Conservation (phyloP, 306 rosid genomes). For the Prunus davidiana region DNA sequence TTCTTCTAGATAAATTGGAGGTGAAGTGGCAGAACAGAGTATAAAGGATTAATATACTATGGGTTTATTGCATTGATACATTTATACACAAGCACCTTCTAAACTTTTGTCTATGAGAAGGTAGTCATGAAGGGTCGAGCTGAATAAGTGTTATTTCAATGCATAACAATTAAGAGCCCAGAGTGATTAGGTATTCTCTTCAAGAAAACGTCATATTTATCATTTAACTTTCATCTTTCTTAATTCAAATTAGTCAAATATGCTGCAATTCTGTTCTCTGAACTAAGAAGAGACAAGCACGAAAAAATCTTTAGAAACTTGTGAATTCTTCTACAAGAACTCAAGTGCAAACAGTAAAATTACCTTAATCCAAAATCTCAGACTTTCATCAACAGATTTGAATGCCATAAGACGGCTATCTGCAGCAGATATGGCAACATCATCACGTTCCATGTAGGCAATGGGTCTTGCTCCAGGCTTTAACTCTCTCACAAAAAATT, state of each 20-base stretch:
- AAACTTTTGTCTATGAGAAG: background rate
- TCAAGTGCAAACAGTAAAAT: slow-evolving; percentile 2
- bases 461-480: slow-evolving; percentile 84
- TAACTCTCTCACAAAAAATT: slow-evolving; percentile 82
- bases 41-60: background rate
- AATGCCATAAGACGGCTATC: slow-evolving; percentile 93
- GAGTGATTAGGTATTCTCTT: background rate
- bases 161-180: background rate
- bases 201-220: background rate
- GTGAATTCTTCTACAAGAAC: background rate
- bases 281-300: slow-evolving; percentile 4
- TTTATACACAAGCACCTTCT: background rate
- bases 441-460: slow-evolving; percentile 56
- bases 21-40: background rate
- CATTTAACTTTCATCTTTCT: background rate
- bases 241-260: background rate
- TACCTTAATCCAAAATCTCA: slow-evolving; percentile 97
- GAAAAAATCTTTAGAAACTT: background rate
- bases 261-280: background rate
- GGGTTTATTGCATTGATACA: background rate
- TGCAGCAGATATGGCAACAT: slow-evolving; percentile 81
- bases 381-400: slow-evolving; percentile 65
- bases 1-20: background rate
- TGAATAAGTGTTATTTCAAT: background rate
- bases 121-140: background rate